phyloP scores from a whole-genome alignment of 306 rosid species.

The Vicia sativa region DNA sequence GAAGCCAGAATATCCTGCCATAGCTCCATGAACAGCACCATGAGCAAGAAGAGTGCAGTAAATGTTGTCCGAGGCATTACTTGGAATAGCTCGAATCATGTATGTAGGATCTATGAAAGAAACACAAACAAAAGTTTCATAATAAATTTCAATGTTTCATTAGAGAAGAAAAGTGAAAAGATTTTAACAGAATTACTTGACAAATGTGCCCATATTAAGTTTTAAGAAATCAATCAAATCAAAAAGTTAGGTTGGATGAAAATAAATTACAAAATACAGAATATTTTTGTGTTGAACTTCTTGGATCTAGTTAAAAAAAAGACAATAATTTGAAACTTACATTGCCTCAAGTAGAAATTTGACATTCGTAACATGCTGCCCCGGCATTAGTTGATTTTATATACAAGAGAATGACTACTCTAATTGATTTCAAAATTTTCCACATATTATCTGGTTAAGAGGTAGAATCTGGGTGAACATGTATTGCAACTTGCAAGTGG shows the following conservation, averaged over 20 bases:
- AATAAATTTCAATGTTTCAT: neutral
- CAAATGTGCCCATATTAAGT: neutral
- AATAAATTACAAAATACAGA: neutral
- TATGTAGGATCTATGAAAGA: conserved; percentile 85
- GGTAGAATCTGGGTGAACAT: too few species aligned
- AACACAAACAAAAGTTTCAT: conserved; percentile 17
- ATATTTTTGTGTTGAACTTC: neutral
- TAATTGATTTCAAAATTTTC: too few species aligned
- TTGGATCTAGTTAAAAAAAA: neutral
- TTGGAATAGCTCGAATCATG: conserved; percentile 97
- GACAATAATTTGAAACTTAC: conserved; percentile 3
- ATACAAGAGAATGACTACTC: too few species aligned
- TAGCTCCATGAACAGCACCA: conserved; percentile 92
- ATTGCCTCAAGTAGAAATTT: too few species aligned
- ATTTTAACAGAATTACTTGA: neutral
- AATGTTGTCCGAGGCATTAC: conserved; percentile 92
- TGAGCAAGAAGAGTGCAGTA: conserved; percentile 99
- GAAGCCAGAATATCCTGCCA: conserved; percentile 95
- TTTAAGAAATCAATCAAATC: conserved; percentile 14
- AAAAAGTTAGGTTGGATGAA: neutral
- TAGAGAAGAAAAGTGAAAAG: neutral
- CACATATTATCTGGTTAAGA: too few species aligned
- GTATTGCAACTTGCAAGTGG: too few species aligned
- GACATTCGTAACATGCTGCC: too few species aligned
- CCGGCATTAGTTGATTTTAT: too few species aligned